These are phyloP conservation scores for Metschnikowia henanensis DNA, from an alignment of 805 yeast species.

Conservation along the genomic window DNA sequence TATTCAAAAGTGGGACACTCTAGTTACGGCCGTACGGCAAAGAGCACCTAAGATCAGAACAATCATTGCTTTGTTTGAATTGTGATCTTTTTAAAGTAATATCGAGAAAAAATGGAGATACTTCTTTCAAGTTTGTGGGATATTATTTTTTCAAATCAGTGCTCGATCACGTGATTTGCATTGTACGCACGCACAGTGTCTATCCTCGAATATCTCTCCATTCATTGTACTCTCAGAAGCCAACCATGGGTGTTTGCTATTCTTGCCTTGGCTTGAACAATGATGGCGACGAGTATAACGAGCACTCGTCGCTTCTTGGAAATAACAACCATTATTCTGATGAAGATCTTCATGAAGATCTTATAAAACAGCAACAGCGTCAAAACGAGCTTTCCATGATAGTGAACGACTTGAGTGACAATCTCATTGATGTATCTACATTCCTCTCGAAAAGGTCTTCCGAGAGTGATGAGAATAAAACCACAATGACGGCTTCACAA, in stretches of 20 bases:
- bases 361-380: conserved; percentile 42
- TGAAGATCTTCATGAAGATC: conserved; percentile 35
- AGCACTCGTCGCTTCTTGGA: conserved; percentile 37
- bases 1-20: no score
- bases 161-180: not conserved
- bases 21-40: no score
- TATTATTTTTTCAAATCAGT: no score
- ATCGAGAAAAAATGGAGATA: no score
- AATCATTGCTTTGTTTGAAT: no score
- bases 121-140: no score
- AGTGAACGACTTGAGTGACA: conserved; percentile 42
- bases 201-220: not conserved
- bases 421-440: conserved; percentile 37
- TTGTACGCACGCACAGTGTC: not conserved
- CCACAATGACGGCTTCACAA: conserved; percentile 6
- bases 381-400: conserved; percentile 48
- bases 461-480: conserved; percentile 3
- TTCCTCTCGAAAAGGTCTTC: conserved; percentile 21
- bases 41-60: no score
- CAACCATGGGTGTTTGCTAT: conserved; percentile 47
- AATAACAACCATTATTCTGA: conserved; percentile 29
- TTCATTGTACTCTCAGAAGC: not conserved
- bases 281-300: conserved; percentile 39
- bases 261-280: conserved; percentile 41
- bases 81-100: no score